Evolutionary conservation across 2,329 filamentous ascomycete species (phyloP).

Genomic region (Pseudofabraea citricarpa): DNA sequence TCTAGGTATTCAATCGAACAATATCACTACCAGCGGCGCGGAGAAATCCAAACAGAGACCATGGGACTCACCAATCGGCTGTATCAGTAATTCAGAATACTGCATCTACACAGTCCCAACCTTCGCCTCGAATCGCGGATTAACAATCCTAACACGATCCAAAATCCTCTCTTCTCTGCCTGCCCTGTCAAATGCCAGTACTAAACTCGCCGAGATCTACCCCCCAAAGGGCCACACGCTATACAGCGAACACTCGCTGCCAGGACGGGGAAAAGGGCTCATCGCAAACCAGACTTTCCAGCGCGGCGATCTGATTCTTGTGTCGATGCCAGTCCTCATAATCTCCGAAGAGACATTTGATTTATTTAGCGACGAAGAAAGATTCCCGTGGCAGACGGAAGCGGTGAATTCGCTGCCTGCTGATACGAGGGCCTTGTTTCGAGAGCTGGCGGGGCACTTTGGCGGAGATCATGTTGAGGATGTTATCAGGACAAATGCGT

Average conservation of each 20-base stretch:
- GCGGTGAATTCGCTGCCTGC: background rate
- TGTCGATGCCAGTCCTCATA: conserved; percentile 7
- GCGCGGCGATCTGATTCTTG: conserved; percentile 7
- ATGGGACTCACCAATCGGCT: background rate
- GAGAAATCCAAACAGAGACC: no score
- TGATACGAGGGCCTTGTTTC: conserved; percentile 1
- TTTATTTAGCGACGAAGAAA: background rate
- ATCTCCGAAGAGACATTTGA: conserved; percentile 5
- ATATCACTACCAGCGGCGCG: no score
- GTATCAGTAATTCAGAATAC: background rate
- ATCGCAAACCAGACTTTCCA: conserved; percentile 7
- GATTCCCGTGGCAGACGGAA: background rate
- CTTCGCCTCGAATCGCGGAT: background rate
- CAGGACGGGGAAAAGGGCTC: conserved; percentile 7
- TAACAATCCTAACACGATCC: background rate
- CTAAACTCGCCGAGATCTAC: background rate
- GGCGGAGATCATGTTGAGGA: conserved; percentile 8
- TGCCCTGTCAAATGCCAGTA: no score
- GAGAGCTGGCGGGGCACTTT: conserved; percentile 7
- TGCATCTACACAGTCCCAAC: background rate
- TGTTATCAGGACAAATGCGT: conserved; percentile 9
- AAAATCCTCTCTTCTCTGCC: background rate
- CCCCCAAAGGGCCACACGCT: background rate
- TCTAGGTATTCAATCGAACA: no score
- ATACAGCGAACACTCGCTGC: conserved; percentile 3